Percentiles rank a stretch among this genome's conserved stretches.
Conservation (phyloP, 2,329 filamentous ascomycete species). For the Pseudopithomyces chartarum region DNA sequence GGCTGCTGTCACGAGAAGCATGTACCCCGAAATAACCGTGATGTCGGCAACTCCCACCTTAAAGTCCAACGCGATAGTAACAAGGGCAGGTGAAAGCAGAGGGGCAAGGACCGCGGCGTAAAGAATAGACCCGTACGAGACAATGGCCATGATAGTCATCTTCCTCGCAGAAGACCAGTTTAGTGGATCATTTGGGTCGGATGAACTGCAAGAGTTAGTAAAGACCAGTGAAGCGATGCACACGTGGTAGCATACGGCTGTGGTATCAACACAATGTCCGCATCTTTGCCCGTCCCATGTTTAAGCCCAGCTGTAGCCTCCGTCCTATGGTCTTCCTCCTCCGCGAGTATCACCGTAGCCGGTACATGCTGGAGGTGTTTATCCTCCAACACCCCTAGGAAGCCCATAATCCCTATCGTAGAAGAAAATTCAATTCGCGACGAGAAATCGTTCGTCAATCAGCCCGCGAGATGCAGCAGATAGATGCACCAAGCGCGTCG, state of each 20-base stretch:
- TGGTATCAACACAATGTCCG: conserved; percentile 40
- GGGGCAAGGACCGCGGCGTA: conserved; percentile 40
- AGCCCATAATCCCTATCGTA: conserved; percentile 29
- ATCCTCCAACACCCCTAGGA: conserved; percentile 41
- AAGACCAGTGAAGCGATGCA: not conserved
- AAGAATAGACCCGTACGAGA: conserved; percentile 38
- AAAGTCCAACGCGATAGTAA: conserved; percentile 39
- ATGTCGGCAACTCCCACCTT: conserved; percentile 33
- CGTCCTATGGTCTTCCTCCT: conserved; percentile 21
- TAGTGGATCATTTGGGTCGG: conserved; percentile 43
- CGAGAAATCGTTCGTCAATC: not conserved
- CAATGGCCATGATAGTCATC: conserved; percentile 36
- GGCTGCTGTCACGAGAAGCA: conserved; percentile 40
- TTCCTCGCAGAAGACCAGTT: conserved; percentile 43
- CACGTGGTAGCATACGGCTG: conserved; percentile 31
- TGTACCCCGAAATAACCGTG: conserved; percentile 46
- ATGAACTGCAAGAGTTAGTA: conserved; percentile 35
- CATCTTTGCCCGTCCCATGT: conserved; percentile 39
- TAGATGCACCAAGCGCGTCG: not conserved
- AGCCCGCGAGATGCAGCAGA: not conserved
- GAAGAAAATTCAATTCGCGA: not conserved
- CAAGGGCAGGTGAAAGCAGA: conserved; percentile 42
- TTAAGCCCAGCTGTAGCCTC: conserved; percentile 31
- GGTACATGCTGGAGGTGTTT: conserved; percentile 40
- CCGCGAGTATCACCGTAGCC: conserved; percentile 39